These are phyloP conservation scores for Scutellaria baicalensis DNA, from an alignment of 257 asterid genomes.

Conservation along the genomic window DNA sequence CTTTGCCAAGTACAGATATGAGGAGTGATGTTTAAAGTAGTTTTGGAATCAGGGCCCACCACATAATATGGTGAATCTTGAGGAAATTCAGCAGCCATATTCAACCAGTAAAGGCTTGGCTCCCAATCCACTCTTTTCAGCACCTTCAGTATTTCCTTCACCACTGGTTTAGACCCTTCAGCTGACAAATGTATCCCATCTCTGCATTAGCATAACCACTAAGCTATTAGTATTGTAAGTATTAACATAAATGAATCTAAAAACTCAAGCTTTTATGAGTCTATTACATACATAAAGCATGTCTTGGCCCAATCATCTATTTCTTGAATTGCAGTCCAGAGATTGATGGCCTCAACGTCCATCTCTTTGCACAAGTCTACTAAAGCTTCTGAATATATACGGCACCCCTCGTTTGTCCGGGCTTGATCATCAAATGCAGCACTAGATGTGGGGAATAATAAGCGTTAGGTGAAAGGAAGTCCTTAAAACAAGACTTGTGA, in stretches of 20 bases:
- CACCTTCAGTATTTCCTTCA: conserved; percentile 59
- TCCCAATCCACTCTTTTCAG: conserved; percentile 71
- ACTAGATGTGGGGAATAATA: conserved; percentile 13
- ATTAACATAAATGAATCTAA: no score
- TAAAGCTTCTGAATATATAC: conserved; percentile 47
- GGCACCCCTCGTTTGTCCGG: conserved; percentile 42
- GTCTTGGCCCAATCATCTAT: conserved; percentile 37
- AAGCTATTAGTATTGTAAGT: not conserved
- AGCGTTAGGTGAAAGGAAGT: not conserved
- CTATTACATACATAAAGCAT: conserved; percentile 55
- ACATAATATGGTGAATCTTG: conserved; percentile 50
- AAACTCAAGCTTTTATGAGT: not conserved
- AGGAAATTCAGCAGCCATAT: conserved; percentile 49
- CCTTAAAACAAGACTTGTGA: not conserved
- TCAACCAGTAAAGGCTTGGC: conserved; percentile 64
- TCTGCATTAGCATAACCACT: conserved; percentile 27
- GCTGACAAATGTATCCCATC: conserved; percentile 78
- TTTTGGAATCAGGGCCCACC: conserved; percentile 43
- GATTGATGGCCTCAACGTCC: conserved; percentile 45
- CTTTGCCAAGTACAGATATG: conserved; percentile 42
- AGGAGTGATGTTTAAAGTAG: conserved; percentile 29
- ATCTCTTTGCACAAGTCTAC: conserved; percentile 44
- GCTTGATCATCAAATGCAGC: conserved; percentile 36
- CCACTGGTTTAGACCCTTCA: conserved; percentile 59
- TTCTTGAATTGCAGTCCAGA: conserved; percentile 45